phyloP scores from a whole-genome alignment of 2,329 filamentous ascomycete genomes.

The Apiospora phragmitis region DNA sequence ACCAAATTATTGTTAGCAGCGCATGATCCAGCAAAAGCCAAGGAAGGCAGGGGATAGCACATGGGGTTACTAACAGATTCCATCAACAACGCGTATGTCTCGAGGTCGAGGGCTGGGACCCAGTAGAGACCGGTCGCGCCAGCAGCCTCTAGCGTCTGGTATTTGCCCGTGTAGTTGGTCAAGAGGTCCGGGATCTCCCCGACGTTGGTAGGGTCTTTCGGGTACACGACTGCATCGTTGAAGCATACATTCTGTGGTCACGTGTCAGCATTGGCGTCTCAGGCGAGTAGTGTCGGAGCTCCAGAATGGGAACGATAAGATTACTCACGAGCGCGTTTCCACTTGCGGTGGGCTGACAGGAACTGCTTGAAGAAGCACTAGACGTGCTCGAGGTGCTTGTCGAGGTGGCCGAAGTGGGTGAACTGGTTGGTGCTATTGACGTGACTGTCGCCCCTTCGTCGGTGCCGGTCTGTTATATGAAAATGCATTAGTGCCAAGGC shows the following conservation, averaged over 20 bases:
- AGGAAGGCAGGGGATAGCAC: neutral
- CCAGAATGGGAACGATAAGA: neutral
- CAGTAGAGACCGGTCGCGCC: neutral
- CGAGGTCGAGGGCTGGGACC: neutral
- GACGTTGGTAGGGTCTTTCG: neutral
- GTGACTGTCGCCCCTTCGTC: neutral
- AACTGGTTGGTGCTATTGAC: neutral
- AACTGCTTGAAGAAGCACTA: neutral
- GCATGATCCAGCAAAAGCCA: too few relatives aligned
- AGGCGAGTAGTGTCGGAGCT: neutral
- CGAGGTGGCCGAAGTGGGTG: neutral
- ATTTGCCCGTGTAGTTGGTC: neutral
- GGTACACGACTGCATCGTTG: neutral
- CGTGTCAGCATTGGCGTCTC: neutral
- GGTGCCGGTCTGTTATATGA: neutral
- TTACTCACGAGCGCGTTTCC: neutral
- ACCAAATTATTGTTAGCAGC: neutral
- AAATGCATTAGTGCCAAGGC: neutral
- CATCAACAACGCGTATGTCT: neutral
- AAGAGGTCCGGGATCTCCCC: neutral
- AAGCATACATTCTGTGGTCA: neutral
- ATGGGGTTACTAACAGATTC: neutral
- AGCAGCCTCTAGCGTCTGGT: neutral
- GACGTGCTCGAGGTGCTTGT: neutral
- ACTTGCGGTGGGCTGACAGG: neutral